Conservation (phyloP, 768 basidiomycete species). For the Asterophora lycoperdoides region DNA sequence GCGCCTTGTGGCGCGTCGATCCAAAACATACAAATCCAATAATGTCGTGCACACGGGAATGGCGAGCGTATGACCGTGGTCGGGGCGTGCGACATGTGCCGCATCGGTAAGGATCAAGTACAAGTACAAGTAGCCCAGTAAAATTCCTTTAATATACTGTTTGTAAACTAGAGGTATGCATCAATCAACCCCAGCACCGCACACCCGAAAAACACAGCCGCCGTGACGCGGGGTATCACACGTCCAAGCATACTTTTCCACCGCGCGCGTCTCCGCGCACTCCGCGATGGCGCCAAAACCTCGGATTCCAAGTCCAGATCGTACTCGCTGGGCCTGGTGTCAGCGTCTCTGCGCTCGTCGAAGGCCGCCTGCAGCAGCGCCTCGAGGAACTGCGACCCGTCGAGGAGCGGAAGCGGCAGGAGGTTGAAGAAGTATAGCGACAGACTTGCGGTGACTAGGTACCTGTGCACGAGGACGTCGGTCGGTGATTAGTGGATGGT, state of each 20-base stretch:
- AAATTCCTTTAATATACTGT: no score
- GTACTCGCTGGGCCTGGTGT: conserved; percentile 16
- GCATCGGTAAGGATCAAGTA: no score
- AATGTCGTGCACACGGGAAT: no score
- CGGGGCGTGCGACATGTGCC: no score
- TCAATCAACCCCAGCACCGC: conserved; percentile 15
- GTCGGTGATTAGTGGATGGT: not conserved
- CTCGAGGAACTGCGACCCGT: conserved; percentile 60
- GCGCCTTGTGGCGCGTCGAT: no score
- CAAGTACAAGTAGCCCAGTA: no score
- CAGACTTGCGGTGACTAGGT: conserved; percentile 60
- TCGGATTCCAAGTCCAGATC: conserved; percentile 27
- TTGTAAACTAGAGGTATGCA: not conserved
- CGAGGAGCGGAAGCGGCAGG: conserved; percentile 66
- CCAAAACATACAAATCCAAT: no score
- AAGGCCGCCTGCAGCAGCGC: conserved; percentile 16
- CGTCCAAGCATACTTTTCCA: conserved; percentile 19
- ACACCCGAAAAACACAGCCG: conserved; percentile 18
- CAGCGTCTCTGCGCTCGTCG: not conserved
- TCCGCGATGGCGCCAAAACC: conserved; percentile 20
- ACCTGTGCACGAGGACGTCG: conserved; percentile 35
- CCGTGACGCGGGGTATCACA: conserved; percentile 19
- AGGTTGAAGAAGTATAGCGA: conserved; percentile 83
- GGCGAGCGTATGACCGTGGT: no score
- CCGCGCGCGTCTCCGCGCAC: conserved; percentile 8